Evolutionary conservation across 2,329 filamentous ascomycete species (phyloP).

Genomic region (Clonostachys chloroleuca): DNA sequence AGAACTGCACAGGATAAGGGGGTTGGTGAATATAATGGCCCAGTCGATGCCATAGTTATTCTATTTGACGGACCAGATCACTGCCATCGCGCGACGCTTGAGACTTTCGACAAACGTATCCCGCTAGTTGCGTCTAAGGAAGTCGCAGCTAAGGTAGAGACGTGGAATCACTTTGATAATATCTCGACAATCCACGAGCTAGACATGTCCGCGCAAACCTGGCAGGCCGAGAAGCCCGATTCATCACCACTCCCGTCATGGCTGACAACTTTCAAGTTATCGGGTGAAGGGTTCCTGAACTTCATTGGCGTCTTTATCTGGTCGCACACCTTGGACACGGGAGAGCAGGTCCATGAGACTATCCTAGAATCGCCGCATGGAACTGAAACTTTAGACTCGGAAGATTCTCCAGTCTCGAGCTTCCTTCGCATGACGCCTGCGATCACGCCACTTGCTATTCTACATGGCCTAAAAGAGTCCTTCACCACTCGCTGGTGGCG

Average conservation of each 20-base stretch:
- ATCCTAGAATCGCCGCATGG: neutral
- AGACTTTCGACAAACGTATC: constrained; percentile 1
- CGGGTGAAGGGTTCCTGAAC: neutral
- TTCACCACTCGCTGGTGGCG: neutral
- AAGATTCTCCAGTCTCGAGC: neutral
- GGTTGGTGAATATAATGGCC: neutral
- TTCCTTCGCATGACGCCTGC: neutral
- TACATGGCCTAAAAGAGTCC: neutral
- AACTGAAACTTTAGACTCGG: neutral
- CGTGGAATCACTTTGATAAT: neutral
- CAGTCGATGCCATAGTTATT: neutral
- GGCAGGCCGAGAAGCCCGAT: neutral
- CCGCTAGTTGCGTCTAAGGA: neutral
- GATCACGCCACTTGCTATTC: neutral
- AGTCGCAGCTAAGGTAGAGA: neutral
- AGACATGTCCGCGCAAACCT: neutral
- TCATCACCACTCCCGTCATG: neutral
- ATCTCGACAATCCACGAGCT: neutral
- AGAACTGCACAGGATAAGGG: neutral
- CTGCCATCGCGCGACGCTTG: neutral
- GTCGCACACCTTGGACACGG: neutral
- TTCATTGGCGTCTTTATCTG: neutral
- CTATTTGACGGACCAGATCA: neutral
- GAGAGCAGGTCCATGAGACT: neutral
- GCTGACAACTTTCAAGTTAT: neutral